A percentile compares a stretch with the other conserved stretches of the same genome.
Conservation (phyloP, 2,329 filamentous ascomycete genomes). For the Clarireedia monteithiana region DNA sequence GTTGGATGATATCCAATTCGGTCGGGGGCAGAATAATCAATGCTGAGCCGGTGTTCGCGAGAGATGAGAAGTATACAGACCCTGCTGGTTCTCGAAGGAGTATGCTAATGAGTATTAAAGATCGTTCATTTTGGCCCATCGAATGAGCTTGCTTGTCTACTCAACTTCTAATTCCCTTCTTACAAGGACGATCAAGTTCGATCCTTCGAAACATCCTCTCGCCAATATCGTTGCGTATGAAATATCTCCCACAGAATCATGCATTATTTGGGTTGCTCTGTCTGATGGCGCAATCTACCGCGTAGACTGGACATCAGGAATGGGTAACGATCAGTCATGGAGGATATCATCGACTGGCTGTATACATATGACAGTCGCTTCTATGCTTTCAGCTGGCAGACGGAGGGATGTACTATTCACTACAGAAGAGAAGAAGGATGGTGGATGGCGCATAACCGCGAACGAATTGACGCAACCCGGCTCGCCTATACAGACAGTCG, state of each 20-base stretch:
- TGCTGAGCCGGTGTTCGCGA: slow-evolving; percentile 54
- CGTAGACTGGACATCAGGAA: slow-evolving; percentile 49
- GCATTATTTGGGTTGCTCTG: slow-evolving; percentile 52
- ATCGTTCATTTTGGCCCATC: slow-evolving; percentile 67
- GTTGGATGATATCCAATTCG: slow-evolving; percentile 54
- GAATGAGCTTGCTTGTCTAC: slow-evolving; percentile 72
- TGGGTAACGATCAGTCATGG: slow-evolving; percentile 36
- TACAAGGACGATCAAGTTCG: slow-evolving; percentile 56
- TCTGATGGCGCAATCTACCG: slow-evolving; percentile 49
- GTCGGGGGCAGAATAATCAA: slow-evolving; percentile 59
- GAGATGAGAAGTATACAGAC: slow-evolving; percentile 50
- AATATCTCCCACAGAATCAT: slow-evolving; percentile 36
- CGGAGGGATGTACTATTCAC: slow-evolving; percentile 31
- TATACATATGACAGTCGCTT: slow-evolving; percentile 29
- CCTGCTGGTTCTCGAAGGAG: slow-evolving; percentile 10
- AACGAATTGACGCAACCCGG: slow-evolving; percentile 29
- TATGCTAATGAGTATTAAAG: slow-evolving; percentile 29
- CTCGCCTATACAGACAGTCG: slow-evolving; percentile 22
- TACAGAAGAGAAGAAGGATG: slow-evolving; percentile 26
- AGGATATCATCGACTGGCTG: slow-evolving; percentile 28
- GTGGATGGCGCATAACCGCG: slow-evolving; percentile 28
- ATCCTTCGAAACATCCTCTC: slow-evolving; percentile 12
- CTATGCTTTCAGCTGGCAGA: slow-evolving; percentile 28
- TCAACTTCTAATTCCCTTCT: slow-evolving; percentile 75
- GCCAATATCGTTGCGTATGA: slow-evolving; percentile 32